phyloP scores from a whole-genome alignment of 2,329 filamentous ascomycete species.

The Pseudogymnoascus pannorum region DNA sequence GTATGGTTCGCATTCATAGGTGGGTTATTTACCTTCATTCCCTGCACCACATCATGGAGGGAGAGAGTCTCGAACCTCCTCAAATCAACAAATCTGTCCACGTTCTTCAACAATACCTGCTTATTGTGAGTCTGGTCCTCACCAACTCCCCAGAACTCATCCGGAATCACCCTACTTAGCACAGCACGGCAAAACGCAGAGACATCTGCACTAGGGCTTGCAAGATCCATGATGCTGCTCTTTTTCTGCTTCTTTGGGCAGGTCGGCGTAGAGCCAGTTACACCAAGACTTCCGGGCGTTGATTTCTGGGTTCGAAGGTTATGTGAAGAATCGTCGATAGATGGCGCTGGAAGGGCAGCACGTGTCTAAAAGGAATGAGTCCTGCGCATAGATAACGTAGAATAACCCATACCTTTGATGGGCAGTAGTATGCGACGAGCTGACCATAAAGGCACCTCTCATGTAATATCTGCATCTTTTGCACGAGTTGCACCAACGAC shows the following conservation, averaged over 20 bases:
- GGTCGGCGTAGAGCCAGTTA: constrained; percentile 8
- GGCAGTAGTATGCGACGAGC: constrained; percentile 75
- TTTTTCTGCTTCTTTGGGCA: constrained; percentile 22
- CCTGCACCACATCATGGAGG: constrained; percentile 70
- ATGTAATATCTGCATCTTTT: constrained; percentile 64
- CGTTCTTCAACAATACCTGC: constrained; percentile 50
- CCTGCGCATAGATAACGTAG: background rate
- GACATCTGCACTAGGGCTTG: constrained; percentile 60
- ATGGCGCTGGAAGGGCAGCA: background rate
- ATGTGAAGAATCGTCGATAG: background rate
- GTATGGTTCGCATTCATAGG: background rate
- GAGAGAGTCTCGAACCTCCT: constrained; percentile 75
- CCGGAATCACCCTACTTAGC: constrained; percentile 64
- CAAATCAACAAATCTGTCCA: constrained; percentile 72
- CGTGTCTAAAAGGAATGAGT: background rate
- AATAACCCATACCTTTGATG: constrained; percentile 36
- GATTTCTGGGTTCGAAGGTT: constrained; percentile 7
- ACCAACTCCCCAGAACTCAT: constrained; percentile 63
- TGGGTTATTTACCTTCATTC: constrained; percentile 55
- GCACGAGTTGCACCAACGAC: constrained; percentile 48
- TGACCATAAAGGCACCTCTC: constrained; percentile 70
- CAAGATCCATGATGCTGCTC: constrained; percentile 54
- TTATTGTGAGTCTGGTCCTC: constrained; percentile 52
- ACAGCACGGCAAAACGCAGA: constrained; percentile 82
- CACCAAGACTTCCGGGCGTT: constrained; percentile 14